Evolutionary conservation across 495 filamentous ascomycete species (phyloP).

Genomic region (Chaetomium cochliodes): DNA sequence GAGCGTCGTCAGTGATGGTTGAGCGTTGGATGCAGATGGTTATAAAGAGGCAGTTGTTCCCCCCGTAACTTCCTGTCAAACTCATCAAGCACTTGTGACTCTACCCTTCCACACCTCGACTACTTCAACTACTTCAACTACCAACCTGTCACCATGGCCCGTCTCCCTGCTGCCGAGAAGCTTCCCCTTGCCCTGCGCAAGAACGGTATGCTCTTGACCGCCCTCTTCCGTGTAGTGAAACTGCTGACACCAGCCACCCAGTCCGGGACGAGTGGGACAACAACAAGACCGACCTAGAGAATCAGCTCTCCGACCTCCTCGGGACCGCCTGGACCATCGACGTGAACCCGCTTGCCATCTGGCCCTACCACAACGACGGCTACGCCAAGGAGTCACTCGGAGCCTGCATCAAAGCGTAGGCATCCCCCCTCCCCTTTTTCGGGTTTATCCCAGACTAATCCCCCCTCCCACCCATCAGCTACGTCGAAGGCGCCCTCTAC

Average conservation of each 20-base stretch:
- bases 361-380: constrained; percentile 48
- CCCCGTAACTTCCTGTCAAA: not conserved
- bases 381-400: constrained; percentile 50
- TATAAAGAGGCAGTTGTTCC: constrained; percentile 9
- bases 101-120: not conserved
- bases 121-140: not conserved
- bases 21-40: no score
- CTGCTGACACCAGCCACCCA: constrained; percentile 25
- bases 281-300: constrained; percentile 46
- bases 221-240: not conserved
- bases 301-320: constrained; percentile 43
- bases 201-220: constrained; percentile 41
- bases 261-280: constrained; percentile 55
- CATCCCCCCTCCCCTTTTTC: not conserved
- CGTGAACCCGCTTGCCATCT: constrained; percentile 48
- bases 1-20: not conserved
- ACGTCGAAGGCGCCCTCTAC: constrained; percentile 44
- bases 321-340: constrained; percentile 51
- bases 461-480: constrained; percentile 34
- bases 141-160: constrained; percentile 35
- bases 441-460: not conserved
- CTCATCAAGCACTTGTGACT: not conserved
- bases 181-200: constrained; percentile 54
- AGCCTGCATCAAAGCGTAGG: constrained; percentile 45
- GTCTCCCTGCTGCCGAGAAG: constrained; percentile 48